Conservation (phyloP, 2,329 filamentous ascomycete genomes). For the Coleophoma crateriformis region DNA sequence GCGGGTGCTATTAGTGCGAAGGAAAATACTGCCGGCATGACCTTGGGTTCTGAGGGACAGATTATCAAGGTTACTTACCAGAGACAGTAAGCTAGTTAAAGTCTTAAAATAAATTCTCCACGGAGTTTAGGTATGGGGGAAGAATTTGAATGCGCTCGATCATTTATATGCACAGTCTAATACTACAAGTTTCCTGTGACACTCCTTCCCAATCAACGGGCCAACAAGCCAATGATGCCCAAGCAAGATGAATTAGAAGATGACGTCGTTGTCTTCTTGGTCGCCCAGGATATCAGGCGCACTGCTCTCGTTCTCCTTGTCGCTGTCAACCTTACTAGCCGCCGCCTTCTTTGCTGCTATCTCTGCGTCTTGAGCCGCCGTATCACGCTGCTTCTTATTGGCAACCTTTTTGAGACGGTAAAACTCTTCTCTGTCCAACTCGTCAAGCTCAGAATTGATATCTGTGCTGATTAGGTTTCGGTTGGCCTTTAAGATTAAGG, state of each 20-base stretch:
- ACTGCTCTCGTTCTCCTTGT: conserved; percentile 35
- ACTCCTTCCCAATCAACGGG: conserved; percentile 8
- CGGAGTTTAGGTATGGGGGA: neutral
- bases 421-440: conserved; percentile 96
- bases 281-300: conserved; percentile 66
- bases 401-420: conserved; percentile 95
- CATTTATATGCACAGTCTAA: conserved; percentile 14
- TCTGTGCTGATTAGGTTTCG: conserved; percentile 41
- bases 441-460: conserved; percentile 97
- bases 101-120: neutral
- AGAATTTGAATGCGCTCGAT: conserved; percentile 5
- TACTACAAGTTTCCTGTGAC: conserved; percentile 18
- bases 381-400: conserved; percentile 76
- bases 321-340: conserved; percentile 28
- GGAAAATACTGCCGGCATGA: conserved; percentile 85
- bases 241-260: conserved; percentile 52
- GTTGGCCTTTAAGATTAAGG: neutral
- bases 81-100: conserved; percentile 55
- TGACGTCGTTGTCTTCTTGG: conserved; percentile 77
- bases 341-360: conserved; percentile 66
- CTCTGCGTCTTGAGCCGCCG: conserved; percentile 65
- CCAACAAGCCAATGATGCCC: conserved; percentile 1
- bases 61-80: conserved; percentile 95
- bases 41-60: conserved; percentile 67
- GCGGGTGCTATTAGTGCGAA: conserved; percentile 87